phyloP scores from a whole-genome alignment of 371 early-diverging fungal genomes.

The Zychaea mexicana region DNA sequence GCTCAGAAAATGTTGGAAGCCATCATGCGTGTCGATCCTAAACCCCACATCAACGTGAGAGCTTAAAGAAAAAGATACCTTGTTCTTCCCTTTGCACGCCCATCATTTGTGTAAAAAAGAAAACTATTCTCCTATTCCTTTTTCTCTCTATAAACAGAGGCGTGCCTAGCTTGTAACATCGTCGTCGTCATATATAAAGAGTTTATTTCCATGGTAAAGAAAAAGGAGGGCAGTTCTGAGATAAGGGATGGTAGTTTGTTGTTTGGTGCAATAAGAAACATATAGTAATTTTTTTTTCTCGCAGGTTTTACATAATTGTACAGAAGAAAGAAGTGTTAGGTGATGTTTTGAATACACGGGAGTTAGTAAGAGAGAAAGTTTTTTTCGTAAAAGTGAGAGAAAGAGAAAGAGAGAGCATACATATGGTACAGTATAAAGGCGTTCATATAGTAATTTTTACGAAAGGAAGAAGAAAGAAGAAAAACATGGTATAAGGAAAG shows the following conservation, averaged over 20 bases:
- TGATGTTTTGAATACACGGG: slow-evolving; percentile 2
- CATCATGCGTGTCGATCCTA: slow-evolving; percentile 73
- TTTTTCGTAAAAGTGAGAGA: not conserved
- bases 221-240: too few species aligned
- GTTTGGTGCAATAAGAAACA: slow-evolving; percentile 2
- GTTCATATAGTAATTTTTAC: slow-evolving; percentile 3
- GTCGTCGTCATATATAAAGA: not conserved
- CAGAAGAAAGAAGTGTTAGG: not conserved
- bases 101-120: not conserved
- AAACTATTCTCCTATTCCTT: not conserved
- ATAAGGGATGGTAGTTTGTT: not conserved
- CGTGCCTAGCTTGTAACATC: not conserved
- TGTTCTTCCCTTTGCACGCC: not conserved
- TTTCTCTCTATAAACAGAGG: too few species aligned
- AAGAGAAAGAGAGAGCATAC: not conserved
- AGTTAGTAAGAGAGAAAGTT: not conserved
- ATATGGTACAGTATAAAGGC: not conserved
- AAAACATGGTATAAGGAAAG: not conserved
- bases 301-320: slow-evolving; percentile 10
- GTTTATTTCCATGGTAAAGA: not conserved
- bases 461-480: slow-evolving; percentile 1
- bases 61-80: too few species aligned
- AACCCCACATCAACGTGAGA: slow-evolving; percentile 66
- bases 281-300: slow-evolving; percentile 11
- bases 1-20: slow-evolving; percentile 74